Base-by-base conservation (phyloP, 345 rosid species). In the Trapa bicornis region DNA sequence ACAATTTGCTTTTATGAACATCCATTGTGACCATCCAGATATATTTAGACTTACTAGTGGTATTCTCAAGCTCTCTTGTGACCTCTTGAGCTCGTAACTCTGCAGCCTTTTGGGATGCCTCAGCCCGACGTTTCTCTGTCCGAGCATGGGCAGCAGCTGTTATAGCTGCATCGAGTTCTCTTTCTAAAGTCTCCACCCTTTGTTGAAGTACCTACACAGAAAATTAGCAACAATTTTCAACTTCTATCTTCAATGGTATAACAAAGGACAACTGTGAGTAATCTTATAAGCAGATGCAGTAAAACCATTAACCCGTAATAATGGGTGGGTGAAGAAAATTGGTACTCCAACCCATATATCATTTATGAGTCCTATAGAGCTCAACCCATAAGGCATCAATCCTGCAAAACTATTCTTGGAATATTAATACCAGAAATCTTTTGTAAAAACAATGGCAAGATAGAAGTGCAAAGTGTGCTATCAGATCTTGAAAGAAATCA, bases 121-220 rank as follows among this genome's bases (percentile, higher is more conserved):
- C 97, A 42, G 99, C 98, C 67, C 84, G 97, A 41, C 96, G 82
- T 79, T 91, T 95, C 75, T 91, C 98, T 15, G 92, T 76, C 17
- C 96, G 96, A 72, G 96, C 90, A 81, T 80, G 92, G 36, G 97
- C 99, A 58, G 96, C 94, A 17, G 99, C 96, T 68, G 96, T 83
- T 43, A 95, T 89, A 65, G 99, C 96, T 57, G 96, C 96, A 86
- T 91, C 98, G 3, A 95, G 86, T 79, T 88, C 98, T 75, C 93
- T 84, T 80, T 91, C 98, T 73, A 91, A 78, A 68, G 97, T 91
- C 79, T 91, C 92, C 45, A 91, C 96, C 68, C 99, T 85, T 83
- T 89, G 98, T 76, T 91, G 94, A 75, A 95, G 97, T 74, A 88
- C 86, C 97, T 94, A 77, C 45, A 69, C 36, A 14, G 22, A 3